A percentile compares a stretch with the other conserved stretches of the same genome.
phyloP scores from a whole-genome alignment of 305 asterid genomes.

The Fraxinus albicans region DNA sequence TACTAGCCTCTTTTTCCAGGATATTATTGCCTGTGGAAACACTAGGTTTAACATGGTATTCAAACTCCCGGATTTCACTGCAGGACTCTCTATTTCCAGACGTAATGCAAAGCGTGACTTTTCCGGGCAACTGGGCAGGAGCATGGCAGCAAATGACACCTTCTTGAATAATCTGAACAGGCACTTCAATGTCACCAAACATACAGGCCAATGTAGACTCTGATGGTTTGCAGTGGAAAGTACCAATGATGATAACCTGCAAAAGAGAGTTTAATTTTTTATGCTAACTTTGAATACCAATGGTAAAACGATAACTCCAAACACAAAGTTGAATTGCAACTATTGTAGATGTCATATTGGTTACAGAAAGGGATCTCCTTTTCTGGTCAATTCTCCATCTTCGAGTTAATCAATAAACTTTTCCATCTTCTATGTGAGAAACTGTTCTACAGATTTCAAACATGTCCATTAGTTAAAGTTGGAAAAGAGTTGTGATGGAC shows the following conservation, averaged over 20 bases:
- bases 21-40: slow-evolving; percentile 34
- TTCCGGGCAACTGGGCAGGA: slow-evolving; percentile 74
- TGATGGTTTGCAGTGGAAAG: slow-evolving; percentile 73
- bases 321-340: not conserved
- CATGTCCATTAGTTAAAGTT: not conserved
- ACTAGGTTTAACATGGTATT: slow-evolving; percentile 58
- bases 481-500: not conserved
- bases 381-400: not conserved
- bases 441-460: not conserved
- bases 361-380: not conserved
- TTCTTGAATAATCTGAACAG: slow-evolving; percentile 76
- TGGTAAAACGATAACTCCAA: not conserved
- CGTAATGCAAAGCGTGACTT: slow-evolving; percentile 73
- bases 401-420: not conserved
- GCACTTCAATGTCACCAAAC: slow-evolving; percentile 94
- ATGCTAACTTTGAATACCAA: slow-evolving; percentile 8
- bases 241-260: slow-evolving; percentile 80
- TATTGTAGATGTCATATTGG: not conserved
- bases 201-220: slow-evolving; percentile 82
- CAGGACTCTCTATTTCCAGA: slow-evolving; percentile 79
- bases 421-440: not conserved
- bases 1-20: slow-evolving; percentile 46
- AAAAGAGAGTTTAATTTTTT: slow-evolving; percentile 17
- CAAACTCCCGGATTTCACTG: slow-evolving; percentile 86
- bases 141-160: slow-evolving; percentile 86